Evolutionary conservation across 495 filamentous ascomycete genomes (phyloP).

Genomic region (Terfezia claveryi): DNA sequence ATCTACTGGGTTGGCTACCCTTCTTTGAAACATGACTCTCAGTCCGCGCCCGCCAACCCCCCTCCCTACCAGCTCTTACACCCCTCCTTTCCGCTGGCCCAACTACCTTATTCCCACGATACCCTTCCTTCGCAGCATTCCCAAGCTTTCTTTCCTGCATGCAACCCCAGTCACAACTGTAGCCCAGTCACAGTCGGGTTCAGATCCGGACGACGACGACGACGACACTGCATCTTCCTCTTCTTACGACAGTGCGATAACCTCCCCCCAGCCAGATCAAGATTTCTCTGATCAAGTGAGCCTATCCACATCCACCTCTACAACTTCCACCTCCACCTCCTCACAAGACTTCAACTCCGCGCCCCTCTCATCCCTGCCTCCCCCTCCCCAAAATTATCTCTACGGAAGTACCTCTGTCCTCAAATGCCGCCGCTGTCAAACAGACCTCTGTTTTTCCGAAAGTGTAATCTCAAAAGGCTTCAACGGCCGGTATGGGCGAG

Average conservation of each 20-base stretch:
- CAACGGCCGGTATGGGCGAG: constrained; percentile 69
- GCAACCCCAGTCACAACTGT: too few species aligned
- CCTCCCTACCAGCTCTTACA: too few species aligned
- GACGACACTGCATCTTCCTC: background rate
- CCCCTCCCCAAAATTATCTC: background rate
- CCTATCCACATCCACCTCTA: too few species aligned
- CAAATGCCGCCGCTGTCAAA: constrained; percentile 8
- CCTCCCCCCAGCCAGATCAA: background rate
- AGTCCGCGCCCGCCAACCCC: too few species aligned
- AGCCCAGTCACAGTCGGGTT: too few species aligned
- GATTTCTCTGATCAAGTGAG: too few species aligned
- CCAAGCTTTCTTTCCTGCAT: too few species aligned
- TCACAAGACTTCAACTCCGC: too few species aligned
- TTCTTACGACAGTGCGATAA: background rate
- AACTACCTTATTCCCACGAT: background rate
- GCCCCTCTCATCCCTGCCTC: too few species aligned
- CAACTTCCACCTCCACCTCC: too few species aligned
- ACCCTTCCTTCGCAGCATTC: background rate
- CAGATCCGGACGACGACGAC: background rate
- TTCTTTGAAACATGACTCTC: too few species aligned
- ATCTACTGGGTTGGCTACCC: too few species aligned
- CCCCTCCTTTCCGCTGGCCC: background rate
- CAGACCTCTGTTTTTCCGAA: constrained; percentile 7
- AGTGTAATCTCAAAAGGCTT: constrained; percentile 10
- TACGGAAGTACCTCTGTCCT: background rate